Conservation (phyloP, 176 grass and related monocot genomes). For the Metroxylon sagu region DNA sequence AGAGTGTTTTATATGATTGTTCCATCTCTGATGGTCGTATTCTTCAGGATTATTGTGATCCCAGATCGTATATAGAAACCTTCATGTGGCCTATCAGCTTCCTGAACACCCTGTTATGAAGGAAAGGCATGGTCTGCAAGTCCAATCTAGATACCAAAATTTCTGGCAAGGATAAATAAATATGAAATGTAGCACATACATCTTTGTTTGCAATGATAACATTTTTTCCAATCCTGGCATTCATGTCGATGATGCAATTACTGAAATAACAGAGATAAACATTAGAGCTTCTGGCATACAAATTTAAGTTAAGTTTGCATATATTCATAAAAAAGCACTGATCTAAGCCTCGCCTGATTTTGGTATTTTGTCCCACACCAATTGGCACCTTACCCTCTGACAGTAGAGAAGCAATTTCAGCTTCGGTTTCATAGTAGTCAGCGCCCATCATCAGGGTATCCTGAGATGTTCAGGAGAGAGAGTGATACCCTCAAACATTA, state of each 20-base stretch:
- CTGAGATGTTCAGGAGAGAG: slow-evolving; percentile 17
- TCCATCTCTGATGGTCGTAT: slow-evolving; percentile 6
- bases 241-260: slow-evolving; percentile 80
- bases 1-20: neutral
- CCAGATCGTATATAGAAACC: slow-evolving; percentile 15
- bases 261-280: slow-evolving; percentile 18
- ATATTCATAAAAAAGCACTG: neutral
- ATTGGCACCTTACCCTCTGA: slow-evolving; percentile 47
- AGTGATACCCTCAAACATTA: too few species aligned
- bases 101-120: slow-evolving; percentile 47
- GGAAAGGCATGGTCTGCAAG: neutral
- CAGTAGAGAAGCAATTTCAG: slow-evolving; percentile 36
- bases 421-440: slow-evolving; percentile 50
- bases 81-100: slow-evolving; percentile 34
- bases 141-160: neutral
- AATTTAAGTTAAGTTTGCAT: too few species aligned
- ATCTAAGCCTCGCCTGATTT: slow-evolving; percentile 38
- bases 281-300: neutral
- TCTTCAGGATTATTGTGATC: slow-evolving; percentile 9
- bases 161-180: too few species aligned
- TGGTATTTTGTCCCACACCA: slow-evolving; percentile 58
- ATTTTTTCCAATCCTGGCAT: slow-evolving; percentile 59
- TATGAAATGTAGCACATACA: slow-evolving; percentile 14
- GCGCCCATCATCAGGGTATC: slow-evolving; percentile 79
- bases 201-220: slow-evolving; percentile 42